Conservation (phyloP, 1,139 yeast genomes). For the Yamadazyma mexicana region DNA sequence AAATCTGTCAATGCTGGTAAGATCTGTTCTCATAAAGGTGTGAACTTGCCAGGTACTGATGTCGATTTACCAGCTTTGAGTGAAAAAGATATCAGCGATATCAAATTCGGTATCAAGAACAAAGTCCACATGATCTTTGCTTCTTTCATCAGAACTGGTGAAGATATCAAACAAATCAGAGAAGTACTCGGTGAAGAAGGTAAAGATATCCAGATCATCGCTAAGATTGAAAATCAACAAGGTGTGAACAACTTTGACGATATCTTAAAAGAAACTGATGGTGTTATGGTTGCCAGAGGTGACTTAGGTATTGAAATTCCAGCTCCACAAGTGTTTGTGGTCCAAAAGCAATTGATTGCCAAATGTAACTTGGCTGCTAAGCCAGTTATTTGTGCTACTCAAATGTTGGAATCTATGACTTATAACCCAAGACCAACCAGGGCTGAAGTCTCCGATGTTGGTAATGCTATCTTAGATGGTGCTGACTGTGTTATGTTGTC, state of each 20-base stretch:
- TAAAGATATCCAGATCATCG: conserved; percentile 90
- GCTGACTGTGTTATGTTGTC: conserved; percentile 99
- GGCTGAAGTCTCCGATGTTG: conserved; percentile 99
- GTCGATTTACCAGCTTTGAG: conserved; percentile 98
- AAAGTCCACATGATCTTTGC: conserved; percentile 98
- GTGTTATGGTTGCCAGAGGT: conserved; percentile 99
- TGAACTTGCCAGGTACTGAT: conserved; percentile 97
- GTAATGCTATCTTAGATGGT: conserved; percentile 98
- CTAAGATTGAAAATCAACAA: conserved; percentile 98
- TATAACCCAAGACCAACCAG: conserved; percentile 99
- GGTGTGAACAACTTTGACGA: conserved; percentile 99
- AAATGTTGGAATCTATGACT: conserved; percentile 99
- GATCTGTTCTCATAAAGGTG: conserved; percentile 98
- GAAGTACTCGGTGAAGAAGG: conserved; percentile 96
- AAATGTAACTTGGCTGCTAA: conserved; percentile 99
- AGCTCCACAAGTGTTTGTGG: conserved; percentile 97
- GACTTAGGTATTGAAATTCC: conserved; percentile 99
- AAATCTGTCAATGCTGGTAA: conserved; percentile 91
- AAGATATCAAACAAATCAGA: conserved; percentile 88
- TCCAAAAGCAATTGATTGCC: conserved; percentile 98
- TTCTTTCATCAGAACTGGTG: conserved; percentile 93
- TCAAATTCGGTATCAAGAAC: conserved; percentile 93
- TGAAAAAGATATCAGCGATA: conserved; percentile 91
- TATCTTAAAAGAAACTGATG: conserved; percentile 90
- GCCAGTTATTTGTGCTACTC: conserved; percentile 99